Evolutionary conservation across 768 basidiomycete species (phyloP).

Genomic region (Boletus rubroflammeus): DNA sequence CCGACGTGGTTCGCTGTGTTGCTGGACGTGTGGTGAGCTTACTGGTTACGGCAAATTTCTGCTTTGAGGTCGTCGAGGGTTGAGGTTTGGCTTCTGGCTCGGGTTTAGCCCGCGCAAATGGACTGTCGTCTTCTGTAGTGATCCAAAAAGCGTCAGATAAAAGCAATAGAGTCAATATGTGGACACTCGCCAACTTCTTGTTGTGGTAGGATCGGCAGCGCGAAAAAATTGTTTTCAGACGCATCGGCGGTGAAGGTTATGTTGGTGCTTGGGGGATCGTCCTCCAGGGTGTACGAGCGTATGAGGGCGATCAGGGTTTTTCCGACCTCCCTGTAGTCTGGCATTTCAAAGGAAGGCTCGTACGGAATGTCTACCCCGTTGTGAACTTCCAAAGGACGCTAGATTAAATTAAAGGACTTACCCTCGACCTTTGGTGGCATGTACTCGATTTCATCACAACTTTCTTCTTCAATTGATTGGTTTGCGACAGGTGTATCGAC

Average conservation of each 20-base stretch:
- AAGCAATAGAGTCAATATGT: neutral
- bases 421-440: slow-evolving; percentile 52
- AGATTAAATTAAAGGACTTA: slow-evolving; percentile 25
- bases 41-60: neutral
- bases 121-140: slow-evolving; percentile 27
- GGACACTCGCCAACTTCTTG: slow-evolving; percentile 23
- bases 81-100: slow-evolving; percentile 7
- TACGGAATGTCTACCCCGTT: slow-evolving; percentile 36
- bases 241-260: slow-evolving; percentile 20
- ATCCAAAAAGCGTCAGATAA: neutral
- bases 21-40: slow-evolving; percentile 7
- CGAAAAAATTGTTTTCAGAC: slow-evolving; percentile 24
- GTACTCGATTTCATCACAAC: slow-evolving; percentile 50
- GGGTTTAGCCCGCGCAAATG: slow-evolving; percentile 20
- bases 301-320: slow-evolving; percentile 34
- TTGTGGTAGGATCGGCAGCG: slow-evolving; percentile 12
- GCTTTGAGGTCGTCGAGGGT: neutral
- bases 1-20: slow-evolving; percentile 3
- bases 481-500: slow-evolving; percentile 21
- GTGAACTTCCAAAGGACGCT: slow-evolving; percentile 1
- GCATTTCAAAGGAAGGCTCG: slow-evolving; percentile 47
- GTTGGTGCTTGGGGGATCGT: slow-evolving; percentile 20
- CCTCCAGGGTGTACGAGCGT: slow-evolving; percentile 35
- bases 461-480: slow-evolving; percentile 29
- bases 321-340: slow-evolving; percentile 45